Evolutionary conservation across 1,284 basidiomycete species (phyloP).

Genomic region (Bondarzewia mesenterica): DNA sequence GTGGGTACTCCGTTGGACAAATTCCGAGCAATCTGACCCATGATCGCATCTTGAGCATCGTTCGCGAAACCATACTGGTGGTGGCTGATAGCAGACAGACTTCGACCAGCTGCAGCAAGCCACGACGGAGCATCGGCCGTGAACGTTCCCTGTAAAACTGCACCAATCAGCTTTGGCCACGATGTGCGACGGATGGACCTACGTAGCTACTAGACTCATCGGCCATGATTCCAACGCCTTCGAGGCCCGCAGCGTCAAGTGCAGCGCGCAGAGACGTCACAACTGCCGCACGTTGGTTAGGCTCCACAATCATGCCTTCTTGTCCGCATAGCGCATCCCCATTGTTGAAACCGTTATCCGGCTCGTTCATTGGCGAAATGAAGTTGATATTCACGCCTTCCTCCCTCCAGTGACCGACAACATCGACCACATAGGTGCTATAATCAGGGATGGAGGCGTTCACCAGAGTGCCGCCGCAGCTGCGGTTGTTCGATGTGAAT

Average conservation of each 20-base stretch:
- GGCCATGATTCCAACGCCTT: background rate
- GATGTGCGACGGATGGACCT: background rate
- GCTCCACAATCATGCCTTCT: background rate
- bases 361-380: background rate
- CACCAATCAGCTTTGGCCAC: background rate
- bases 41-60: background rate
- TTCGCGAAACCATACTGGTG: background rate
- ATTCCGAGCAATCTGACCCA: background rate
- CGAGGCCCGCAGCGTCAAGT: background rate
- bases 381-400: background rate
- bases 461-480: background rate
- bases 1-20: background rate
- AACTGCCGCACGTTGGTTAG: background rate
- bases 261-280: background rate
- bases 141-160: background rate
- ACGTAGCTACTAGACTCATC: background rate
- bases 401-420: background rate
- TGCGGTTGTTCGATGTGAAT: background rate
- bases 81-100: background rate
- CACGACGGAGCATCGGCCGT: background rate
- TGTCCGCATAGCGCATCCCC: background rate
- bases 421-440: background rate
- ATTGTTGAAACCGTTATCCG: background rate
- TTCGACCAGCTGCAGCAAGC: background rate
- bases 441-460: background rate